Percentiles rank a stretch among this genome's conserved stretches.
Conservation (phyloP, 2,329 filamentous ascomycete species). For the Sporothrix variecibatus region DNA sequence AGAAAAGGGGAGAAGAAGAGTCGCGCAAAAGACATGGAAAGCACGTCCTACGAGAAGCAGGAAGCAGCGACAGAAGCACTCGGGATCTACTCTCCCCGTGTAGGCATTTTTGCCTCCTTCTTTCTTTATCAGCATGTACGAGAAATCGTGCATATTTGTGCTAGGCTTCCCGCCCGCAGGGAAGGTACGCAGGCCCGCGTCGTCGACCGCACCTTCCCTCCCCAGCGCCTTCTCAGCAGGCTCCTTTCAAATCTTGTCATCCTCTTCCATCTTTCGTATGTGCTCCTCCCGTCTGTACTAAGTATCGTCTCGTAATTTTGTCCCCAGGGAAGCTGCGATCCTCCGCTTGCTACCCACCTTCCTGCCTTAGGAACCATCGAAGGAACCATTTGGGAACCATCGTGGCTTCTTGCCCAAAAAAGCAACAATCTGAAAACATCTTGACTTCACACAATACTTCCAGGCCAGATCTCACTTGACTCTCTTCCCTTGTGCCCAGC, state of each 20-base stretch:
- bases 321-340: background rate
- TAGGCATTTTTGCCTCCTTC: background rate
- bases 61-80: background rate
- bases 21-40: background rate
- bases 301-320: background rate
- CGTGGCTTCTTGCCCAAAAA: background rate
- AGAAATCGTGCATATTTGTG: background rate
- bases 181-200: background rate
- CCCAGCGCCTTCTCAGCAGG: background rate
- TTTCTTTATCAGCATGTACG: background rate
- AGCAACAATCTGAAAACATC: background rate
- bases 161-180: background rate
- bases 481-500: background rate
- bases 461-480: background rate
- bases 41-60: background rate
- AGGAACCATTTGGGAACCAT: background rate
- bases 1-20: background rate
- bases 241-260: constrained; percentile 12
- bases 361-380: background rate
- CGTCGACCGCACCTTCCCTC: background rate
- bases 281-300: background rate
- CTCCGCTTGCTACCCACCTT: background rate
- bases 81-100: constrained; percentile 15
- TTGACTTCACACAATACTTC: background rate
- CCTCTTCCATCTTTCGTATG: background rate